phyloP scores from a whole-genome alignment of 2,329 filamentous ascomycete species.

The Scytalidium sp. region DNA sequence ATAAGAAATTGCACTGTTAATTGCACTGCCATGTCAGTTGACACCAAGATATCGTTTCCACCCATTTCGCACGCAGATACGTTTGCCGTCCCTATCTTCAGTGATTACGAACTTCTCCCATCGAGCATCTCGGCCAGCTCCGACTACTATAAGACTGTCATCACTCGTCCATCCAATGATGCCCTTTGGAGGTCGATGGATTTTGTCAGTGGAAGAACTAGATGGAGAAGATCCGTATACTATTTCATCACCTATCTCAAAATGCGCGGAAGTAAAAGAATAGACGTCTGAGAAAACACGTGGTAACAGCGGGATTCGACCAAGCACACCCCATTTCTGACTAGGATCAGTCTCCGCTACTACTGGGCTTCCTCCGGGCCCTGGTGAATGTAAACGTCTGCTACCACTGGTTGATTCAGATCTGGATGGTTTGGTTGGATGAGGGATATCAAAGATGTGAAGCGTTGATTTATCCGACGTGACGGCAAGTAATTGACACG shows the following conservation, averaged over 20 bases:
- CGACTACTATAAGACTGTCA: constrained; percentile 69
- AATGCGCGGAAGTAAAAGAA: constrained; percentile 76
- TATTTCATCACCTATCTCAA: constrained; percentile 78
- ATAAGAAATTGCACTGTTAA: constrained; percentile 3
- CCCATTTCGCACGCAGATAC: constrained; percentile 66
- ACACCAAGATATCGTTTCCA: constrained; percentile 75
- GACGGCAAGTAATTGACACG: constrained; percentile 75
- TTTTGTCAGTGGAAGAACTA: constrained; percentile 40
- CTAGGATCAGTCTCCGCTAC: constrained; percentile 46
- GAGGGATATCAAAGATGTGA: constrained; percentile 86
- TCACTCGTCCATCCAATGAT: constrained; percentile 82
- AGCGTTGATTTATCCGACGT: constrained; percentile 96
- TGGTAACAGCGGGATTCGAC: constrained; percentile 80
- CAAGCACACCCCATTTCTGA: constrained; percentile 82
- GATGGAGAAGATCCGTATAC: constrained; percentile 57
- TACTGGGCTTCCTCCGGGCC: constrained; percentile 23
- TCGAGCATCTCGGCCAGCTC: constrained; percentile 73
- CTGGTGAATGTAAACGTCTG: constrained; percentile 28
- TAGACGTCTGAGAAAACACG: constrained; percentile 87
- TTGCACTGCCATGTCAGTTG: constrained; percentile 13
- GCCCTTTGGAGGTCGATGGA: constrained; percentile 68
- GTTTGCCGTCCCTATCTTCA: constrained; percentile 65
- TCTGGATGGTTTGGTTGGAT: constrained; percentile 38
- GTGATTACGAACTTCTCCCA: constrained; percentile 85
- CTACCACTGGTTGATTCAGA: constrained; percentile 30